Evolutionary conservation across 495 filamentous ascomycete genomes (phyloP).

Genomic region (Penicillium maclennaniae): DNA sequence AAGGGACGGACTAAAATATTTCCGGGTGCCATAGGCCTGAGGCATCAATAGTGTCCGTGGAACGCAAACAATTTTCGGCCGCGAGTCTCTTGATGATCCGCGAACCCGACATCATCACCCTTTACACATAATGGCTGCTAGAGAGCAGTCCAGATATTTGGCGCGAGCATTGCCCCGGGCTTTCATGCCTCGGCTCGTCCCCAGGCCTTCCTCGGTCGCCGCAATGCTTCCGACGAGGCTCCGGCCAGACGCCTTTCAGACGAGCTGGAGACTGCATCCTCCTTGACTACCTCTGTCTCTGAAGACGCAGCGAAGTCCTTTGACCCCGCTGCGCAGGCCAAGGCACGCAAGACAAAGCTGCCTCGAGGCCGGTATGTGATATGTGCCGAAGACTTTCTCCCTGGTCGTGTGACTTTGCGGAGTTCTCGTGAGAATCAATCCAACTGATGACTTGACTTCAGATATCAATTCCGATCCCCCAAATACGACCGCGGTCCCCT

Average conservation of each 20-base stretch:
- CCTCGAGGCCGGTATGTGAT: conserved; percentile 63
- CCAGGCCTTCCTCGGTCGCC: conserved; percentile 34
- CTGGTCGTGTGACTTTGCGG: conserved; percentile 2
- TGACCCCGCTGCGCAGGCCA: conserved; percentile 54
- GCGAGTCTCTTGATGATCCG: conserved; percentile 4
- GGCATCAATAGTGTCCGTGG: no score
- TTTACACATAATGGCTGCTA: conserved; percentile 38
- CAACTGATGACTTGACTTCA: conserved; percentile 29
- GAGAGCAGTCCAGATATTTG: conserved; percentile 41
- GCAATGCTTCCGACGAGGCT: conserved; percentile 48
- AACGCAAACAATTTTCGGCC: conserved; percentile 42
- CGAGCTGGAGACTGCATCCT: conserved; percentile 36
- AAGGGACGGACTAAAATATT: no score
- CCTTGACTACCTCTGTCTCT: conserved; percentile 25
- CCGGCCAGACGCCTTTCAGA: conserved; percentile 31
- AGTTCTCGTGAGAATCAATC: conserved; percentile 1
- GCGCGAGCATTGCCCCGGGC: conserved; percentile 41
- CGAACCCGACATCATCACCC: conserved; percentile 18
- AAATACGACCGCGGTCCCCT: conserved; percentile 91
- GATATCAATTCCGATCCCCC: conserved; percentile 89
- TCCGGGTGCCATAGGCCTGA: no score
- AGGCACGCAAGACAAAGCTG: conserved; percentile 51
- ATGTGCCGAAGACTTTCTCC: background rate
- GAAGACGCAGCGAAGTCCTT: conserved; percentile 40
- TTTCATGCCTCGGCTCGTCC: conserved; percentile 30